phyloP scores from a whole-genome alignment of 1,139 yeast genomes.

The Blastobotrys capitulatus region DNA sequence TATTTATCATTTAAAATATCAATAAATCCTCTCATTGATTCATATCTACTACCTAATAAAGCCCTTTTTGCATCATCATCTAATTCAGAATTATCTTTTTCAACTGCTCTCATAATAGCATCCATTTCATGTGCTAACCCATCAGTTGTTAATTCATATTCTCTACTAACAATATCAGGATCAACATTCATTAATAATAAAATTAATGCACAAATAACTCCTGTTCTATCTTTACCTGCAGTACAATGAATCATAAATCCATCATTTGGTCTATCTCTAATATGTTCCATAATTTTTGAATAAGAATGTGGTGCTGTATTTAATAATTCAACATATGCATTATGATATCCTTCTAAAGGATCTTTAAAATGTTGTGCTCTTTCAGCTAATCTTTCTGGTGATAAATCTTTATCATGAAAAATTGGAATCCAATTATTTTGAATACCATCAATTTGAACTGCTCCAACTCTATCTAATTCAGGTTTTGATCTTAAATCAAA shows the following conservation, averaged over 20 bases:
- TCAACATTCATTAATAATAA: conserved; percentile 62
- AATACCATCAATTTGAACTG: conserved; percentile 39
- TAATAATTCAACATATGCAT: conserved; percentile 59
- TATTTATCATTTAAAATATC: conserved; percentile 45
- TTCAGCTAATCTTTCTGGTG: conserved; percentile 60
- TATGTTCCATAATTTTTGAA: conserved; percentile 23
- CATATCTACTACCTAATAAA: conserved; percentile 61
- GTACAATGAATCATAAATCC: conserved; percentile 70
- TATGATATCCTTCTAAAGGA: conserved; percentile 58
- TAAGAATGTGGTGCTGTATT: conserved; percentile 38
- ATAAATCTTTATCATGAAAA: conserved; percentile 49
- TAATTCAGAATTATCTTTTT: conserved; percentile 12
- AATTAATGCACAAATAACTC: conserved; percentile 63
- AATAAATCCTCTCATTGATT: conserved; percentile 65
- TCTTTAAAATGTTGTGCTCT: conserved; percentile 53
- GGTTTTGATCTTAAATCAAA: conserved; percentile 67
- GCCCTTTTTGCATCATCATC: conserved; percentile 29
- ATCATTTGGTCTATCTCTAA: conserved; percentile 47
- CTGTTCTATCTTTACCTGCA: conserved; percentile 87
- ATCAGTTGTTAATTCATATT: conserved; percentile 65
- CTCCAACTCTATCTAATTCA: conserved; percentile 52
- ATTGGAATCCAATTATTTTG: conserved; percentile 56
- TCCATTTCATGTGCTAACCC: conserved; percentile 42
- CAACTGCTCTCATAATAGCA: conserved; percentile 21
- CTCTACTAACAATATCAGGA: conserved; percentile 58